A percentile compares a stretch with the other conserved stretches of the same genome.
phyloP scores from a whole-genome alignment of 768 basidiomycete species.

The Postia placenta region DNA sequence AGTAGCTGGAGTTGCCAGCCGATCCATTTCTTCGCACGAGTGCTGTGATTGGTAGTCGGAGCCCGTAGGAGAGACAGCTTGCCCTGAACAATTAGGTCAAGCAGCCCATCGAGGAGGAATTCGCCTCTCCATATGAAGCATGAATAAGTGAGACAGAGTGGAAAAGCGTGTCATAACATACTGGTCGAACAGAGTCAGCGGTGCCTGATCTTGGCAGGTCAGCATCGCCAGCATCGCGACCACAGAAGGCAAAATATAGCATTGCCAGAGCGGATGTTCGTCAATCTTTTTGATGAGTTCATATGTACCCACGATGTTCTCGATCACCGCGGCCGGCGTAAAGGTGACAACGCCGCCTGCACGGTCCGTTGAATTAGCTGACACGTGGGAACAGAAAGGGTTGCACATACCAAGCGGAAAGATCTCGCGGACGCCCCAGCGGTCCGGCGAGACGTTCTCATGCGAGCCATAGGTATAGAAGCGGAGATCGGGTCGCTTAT shows the following conservation, averaged over 20 bases:
- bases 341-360: constrained; percentile 73
- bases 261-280: constrained; percentile 62
- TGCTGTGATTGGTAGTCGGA: constrained; percentile 33
- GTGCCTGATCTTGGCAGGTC: constrained; percentile 31
- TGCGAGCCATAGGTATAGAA: constrained; percentile 71
- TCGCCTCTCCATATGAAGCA: constrained; percentile 25
- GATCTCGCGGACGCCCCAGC: constrained; percentile 62
- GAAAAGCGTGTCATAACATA: constrained; percentile 18
- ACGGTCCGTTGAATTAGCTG: neutral
- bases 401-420: constrained; percentile 55
- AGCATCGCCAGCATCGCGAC: constrained; percentile 49
- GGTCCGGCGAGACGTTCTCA: constrained; percentile 37
- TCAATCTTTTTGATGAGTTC: constrained; percentile 44
- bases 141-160: neutral
- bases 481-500: constrained; percentile 38
- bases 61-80: constrained; percentile 45
- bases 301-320: constrained; percentile 43
- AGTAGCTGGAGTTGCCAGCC: constrained; percentile 25
- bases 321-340: constrained; percentile 51
- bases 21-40: constrained; percentile 30
- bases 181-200: constrained; percentile 35
- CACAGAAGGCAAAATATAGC: constrained; percentile 60
- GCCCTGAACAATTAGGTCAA: constrained; percentile 50
- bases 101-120: constrained; percentile 34
- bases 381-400: neutral